Evolutionary conservation across 1,284 basidiomycete species (phyloP).

Genomic region (Marasmius fiardii): DNA sequence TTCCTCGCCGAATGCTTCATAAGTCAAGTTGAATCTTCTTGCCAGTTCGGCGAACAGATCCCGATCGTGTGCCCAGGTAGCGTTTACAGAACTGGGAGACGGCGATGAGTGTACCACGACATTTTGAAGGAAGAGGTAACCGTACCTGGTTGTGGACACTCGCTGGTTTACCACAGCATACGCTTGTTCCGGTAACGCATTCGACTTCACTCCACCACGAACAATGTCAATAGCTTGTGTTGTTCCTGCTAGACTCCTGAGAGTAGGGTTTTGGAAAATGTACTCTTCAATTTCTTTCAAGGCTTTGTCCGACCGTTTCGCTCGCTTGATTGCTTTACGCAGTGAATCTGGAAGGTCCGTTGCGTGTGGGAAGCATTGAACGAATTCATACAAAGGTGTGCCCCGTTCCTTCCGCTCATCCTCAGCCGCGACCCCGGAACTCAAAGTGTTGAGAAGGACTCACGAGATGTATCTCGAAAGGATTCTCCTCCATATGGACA

Average conservation of each 20-base stretch:
- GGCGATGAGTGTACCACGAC: not conserved
- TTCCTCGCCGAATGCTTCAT: constrained; percentile 47
- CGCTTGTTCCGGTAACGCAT: constrained; percentile 22
- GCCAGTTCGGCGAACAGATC: constrained; percentile 41
- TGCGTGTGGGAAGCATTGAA: constrained; percentile 45
- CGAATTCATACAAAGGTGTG: constrained; percentile 39
- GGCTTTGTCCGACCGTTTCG: constrained; percentile 34
- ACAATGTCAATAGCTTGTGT: constrained; percentile 68
- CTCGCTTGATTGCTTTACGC: constrained; percentile 34
- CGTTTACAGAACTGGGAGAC: constrained; percentile 37
- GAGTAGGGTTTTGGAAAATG: constrained; percentile 32
- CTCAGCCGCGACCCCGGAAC: too few species aligned
- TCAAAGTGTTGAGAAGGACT: constrained; percentile 11
- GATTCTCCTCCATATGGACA: constrained; percentile 51
- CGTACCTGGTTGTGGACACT: constrained; percentile 12
- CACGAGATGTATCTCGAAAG: constrained; percentile 40
- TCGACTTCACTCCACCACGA: constrained; percentile 59
- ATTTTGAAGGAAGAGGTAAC: not conserved
- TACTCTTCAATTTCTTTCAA: constrained; percentile 36
- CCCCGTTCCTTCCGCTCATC: constrained; percentile 27
- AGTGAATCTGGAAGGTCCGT: constrained; percentile 40
- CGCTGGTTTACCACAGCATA: constrained; percentile 23
- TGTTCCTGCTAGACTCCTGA: constrained; percentile 50
- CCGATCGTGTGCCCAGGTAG: constrained; percentile 39
- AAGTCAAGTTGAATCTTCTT: constrained; percentile 45